Evolutionary conservation across 2,329 filamentous ascomycete genomes (phyloP), one percentile per base, ranked within the genome.

Genomic region (Stagonosporopsis cucurbitacearum): DNA sequence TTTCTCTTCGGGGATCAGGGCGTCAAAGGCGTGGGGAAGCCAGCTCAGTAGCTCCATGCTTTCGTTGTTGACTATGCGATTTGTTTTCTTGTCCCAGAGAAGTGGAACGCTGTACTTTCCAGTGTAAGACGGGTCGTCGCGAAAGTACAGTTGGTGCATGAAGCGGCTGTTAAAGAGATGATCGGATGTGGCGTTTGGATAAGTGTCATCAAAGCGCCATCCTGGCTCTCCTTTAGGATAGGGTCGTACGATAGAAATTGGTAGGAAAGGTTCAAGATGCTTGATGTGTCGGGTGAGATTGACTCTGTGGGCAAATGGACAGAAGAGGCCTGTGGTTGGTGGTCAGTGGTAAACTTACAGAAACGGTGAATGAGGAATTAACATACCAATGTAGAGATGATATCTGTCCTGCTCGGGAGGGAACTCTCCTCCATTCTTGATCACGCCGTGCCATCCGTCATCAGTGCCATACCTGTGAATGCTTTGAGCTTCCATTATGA

Each of bases 161-260:
- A 84, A 88, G 36, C 79, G 78, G 57, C 81, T 84, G 25, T 80
- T 77, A 60, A 85, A 88, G 4, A 88, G 76, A 26, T 81, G 79
- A 65, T 89, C 87, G 3, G 82, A 78, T 0, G 86, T 88, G 6
- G 87, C 82, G 15, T 79, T 82, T 17, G 81, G 82, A 64, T 88
- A 88, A 0, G 77, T 76, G 2, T 73, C 72, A 0, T 85, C 82
- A 62, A 89, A 89, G 26, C 79, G 77, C 83, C 85, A 88, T 30
- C 86, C 86, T 7, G 82, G 80, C 17, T 82, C 81, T 46, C 85
- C 86, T 67, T 89, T 90, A 0, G 87, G 87, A 58, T 89, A 89
- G 0, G 87, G 82, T 61, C 83, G 84, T 1, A 89, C 85, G 4
- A 88, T 77, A 1, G 83, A 85, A 19, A 86, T 65, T 6, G 81